phyloP scores from a whole-genome alignment of 139 green algal genomes.

The Spirogloea muscicola region DNA sequence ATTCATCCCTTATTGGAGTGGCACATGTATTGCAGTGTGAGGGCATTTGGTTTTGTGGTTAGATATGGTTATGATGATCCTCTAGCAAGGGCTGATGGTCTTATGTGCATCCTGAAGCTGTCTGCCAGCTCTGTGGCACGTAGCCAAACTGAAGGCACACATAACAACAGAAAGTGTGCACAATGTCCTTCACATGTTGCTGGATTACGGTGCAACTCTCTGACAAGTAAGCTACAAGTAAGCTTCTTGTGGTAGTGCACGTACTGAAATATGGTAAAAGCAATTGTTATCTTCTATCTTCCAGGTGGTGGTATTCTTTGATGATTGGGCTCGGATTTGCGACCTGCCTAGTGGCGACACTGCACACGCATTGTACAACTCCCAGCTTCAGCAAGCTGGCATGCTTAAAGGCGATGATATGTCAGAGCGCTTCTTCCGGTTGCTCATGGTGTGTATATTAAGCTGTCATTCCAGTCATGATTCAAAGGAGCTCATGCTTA shows the following conservation, averaged over 20 bases:
- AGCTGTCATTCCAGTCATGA: not conserved
- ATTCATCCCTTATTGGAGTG: too few species aligned
- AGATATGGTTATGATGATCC: not conserved
- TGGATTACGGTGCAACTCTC: not conserved
- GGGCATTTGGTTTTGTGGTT: not conserved
- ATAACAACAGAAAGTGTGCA: not conserved
- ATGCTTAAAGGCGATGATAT: conserved; percentile 75
- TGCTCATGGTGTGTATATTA: conserved; percentile 58
- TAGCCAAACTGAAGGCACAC: conserved; percentile 26
- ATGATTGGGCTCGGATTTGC: conserved; percentile 82
- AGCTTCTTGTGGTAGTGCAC: not conserved
- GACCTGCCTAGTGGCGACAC: conserved; percentile 60
- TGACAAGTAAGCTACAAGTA: not conserved
- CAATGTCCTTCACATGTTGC: not conserved
- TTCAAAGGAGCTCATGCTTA: not conserved
- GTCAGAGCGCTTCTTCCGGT: conserved; percentile 83
- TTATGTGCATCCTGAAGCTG: conserved; percentile 21
- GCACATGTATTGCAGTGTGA: not conserved
- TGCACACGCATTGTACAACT: conserved; percentile 66
- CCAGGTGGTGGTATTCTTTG: conserved; percentile 77
- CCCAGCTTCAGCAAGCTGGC: conserved; percentile 61
- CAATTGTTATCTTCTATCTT: not conserved
- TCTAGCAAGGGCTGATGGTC: not conserved
- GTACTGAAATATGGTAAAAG: not conserved
- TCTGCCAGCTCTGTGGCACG: not conserved